Evolutionary conservation across 257 asterid genomes (phyloP).

Genomic region (Gentiana dahurica): DNA sequence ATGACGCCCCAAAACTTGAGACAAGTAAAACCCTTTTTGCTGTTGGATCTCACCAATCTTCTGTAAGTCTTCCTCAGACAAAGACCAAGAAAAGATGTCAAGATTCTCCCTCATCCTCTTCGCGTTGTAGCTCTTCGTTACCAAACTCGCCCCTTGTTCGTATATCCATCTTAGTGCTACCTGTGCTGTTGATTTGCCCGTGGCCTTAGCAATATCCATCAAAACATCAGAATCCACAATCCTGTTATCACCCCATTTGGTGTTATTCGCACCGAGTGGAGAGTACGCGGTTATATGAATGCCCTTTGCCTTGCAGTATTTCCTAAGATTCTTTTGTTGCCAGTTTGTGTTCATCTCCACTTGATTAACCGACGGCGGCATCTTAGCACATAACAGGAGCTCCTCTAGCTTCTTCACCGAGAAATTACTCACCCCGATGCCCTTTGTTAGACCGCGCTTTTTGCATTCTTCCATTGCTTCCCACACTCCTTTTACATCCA

Average conservation of each 20-base stretch:
- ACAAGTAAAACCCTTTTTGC: constrained; percentile 25
- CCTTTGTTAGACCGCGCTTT: constrained; percentile 47
- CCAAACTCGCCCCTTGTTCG: constrained; percentile 47
- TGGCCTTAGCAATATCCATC: constrained; percentile 26
- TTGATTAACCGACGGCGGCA: constrained; percentile 55
- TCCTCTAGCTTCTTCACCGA: constrained; percentile 25
- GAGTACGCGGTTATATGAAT: constrained; percentile 49
- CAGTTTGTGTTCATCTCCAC: constrained; percentile 55
- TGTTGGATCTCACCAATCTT: constrained; percentile 38
- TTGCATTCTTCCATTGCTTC: constrained; percentile 59
- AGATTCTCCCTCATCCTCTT: constrained; percentile 51
- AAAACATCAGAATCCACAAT: constrained; percentile 33
- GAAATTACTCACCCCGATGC: constrained; percentile 68
- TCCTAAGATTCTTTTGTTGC: constrained; percentile 41
- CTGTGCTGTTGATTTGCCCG: constrained; percentile 45
- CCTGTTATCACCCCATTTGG: constrained; percentile 52
- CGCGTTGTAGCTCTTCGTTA: constrained; percentile 47
- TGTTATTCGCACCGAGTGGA: constrained; percentile 53
- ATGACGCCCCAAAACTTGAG: constrained; percentile 30
- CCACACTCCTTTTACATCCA: constrained; percentile 53
- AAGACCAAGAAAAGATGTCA: constrained; percentile 40
- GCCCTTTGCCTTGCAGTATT: constrained; percentile 37
- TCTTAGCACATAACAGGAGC: constrained; percentile 30
- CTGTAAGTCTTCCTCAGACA: constrained; percentile 22
- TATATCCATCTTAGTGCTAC: constrained; percentile 54